Base-by-base conservation (phyloP, 140 eudicot species). In the Stevia rebaudiana region DNA sequence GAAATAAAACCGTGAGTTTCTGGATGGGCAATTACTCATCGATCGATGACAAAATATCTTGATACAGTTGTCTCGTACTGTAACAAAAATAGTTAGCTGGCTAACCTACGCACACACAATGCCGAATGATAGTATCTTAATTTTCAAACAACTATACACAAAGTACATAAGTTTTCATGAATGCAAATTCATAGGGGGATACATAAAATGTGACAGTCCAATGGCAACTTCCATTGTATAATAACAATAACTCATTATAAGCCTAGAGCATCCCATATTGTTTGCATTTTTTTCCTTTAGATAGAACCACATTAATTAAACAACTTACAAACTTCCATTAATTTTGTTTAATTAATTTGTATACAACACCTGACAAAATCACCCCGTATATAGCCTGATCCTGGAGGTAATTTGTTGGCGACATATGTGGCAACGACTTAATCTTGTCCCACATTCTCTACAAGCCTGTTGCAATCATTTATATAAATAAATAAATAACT, bases 391-490 rank as follows among this genome's bases (percentile, higher is more conserved):
- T 8, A 87, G 72, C 88, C 95, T 83, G 67, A 87, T 74, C 7
- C 95, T 86, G 21, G 77, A 73, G 74, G 65, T 81, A 67, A 87
- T 87, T 40, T 61, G 71, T 53, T 72, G 86, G 37, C 95, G 88
- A 64, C 95, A 87, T 35, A 87, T 77, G 22, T 85, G 92, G 57
- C 92, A 87, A 69, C 71, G 78, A 2, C 79, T 76, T 75, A 87
- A 69, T 67, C 63, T 75, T 41, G 79, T n/a, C 40, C 88, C 84
- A 52, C 95, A 87, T 12, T 87, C 92, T 74, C 74, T 70, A 68
- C 95, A 87, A 71, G 88, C 76, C 95, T 87, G 86, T 67, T 51
- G 59, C 79, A 68, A 65, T 11, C 25, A 41, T 48, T 48, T 47
- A 58, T 41, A 37, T 59, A 16, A 63, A 61, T 71, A 31, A 65